Evolutionary conservation across 768 basidiomycete species (phyloP).

Genomic region (Leccinum disarticulatum): DNA sequence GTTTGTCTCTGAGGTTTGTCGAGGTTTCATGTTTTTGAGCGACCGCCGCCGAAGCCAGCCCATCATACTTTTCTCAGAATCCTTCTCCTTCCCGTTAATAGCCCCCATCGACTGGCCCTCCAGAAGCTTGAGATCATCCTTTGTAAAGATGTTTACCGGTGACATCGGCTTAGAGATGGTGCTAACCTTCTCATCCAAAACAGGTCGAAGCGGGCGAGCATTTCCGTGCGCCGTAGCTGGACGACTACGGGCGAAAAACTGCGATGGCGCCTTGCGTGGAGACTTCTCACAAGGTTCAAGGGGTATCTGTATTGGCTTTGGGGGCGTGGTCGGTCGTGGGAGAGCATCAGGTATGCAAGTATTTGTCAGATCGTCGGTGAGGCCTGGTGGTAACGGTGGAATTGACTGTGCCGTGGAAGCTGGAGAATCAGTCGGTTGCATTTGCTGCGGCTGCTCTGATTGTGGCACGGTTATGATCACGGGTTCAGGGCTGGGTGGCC

Average conservation of each 20-base stretch:
- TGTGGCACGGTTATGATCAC: conserved; percentile 16
- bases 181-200: conserved; percentile 26
- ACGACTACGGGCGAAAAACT: conserved; percentile 13
- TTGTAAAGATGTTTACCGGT: conserved; percentile 20
- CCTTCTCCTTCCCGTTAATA: conserved; percentile 32
- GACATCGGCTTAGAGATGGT: conserved; percentile 9
- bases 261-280: conserved; percentile 24
- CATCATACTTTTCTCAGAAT: conserved; percentile 41
- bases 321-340: conserved; percentile 22
- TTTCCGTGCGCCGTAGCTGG: conserved; percentile 13
- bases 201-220: conserved; percentile 23
- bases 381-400: conserved; percentile 39
- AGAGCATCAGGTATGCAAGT: conserved; percentile 17
- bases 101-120: conserved; percentile 34
- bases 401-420: conserved; percentile 20
- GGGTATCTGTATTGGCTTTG: conserved; percentile 20
- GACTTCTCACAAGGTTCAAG: conserved; percentile 17
- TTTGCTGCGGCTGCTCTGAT: conserved; percentile 12
- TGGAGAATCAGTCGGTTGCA: conserved; percentile 28
- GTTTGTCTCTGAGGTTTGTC: conserved; percentile 23
- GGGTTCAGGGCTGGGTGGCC: conserved; percentile 28
- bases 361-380: conserved; percentile 27
- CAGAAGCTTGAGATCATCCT: conserved; percentile 25
- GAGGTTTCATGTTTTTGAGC: conserved; percentile 21
- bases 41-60: conserved; percentile 33